These are phyloP conservation scores for Acacia acuminata DNA, from an alignment of 306 rosid species.

Conservation along the genomic window DNA sequence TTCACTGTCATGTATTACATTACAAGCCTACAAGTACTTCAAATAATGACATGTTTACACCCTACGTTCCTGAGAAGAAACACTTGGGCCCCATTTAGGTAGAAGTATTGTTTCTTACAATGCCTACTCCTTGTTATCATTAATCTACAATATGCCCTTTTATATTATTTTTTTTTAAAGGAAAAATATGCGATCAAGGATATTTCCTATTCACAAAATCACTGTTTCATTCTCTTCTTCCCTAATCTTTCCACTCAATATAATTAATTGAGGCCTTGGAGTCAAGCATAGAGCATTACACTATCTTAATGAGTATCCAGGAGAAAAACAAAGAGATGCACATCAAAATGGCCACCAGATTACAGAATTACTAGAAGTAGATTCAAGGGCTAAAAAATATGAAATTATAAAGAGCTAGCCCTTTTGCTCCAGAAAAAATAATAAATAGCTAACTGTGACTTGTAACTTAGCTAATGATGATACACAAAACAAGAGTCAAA, in stretches of 20 bases:
- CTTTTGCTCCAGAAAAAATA: too few species aligned
- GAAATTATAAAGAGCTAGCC: background rate
- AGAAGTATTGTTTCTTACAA: background rate
- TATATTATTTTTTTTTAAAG: background rate
- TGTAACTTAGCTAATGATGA: slow-evolving; percentile 20
- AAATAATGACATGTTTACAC: background rate
- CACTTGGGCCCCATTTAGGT: background rate
- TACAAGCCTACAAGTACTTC: slow-evolving; percentile 11
- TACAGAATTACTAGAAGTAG: slow-evolving; percentile 4
- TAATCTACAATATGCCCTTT: background rate
- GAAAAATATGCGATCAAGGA: background rate
- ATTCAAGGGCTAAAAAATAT: slow-evolving; percentile 11
- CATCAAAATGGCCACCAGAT: background rate
- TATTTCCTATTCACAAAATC: background rate
- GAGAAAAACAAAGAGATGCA: background rate
- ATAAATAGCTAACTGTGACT: slow-evolving; percentile 12
- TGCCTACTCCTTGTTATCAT: background rate
- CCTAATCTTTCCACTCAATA: background rate
- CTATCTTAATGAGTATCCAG: slow-evolving; percentile 8
- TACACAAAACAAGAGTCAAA: slow-evolving; percentile 18
- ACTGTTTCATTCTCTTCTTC: background rate
- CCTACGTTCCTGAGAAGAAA: background rate
- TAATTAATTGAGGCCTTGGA: background rate
- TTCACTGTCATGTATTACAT: slow-evolving; percentile 17
- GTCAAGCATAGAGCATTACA: background rate